Evolutionary conservation across 768 basidiomycete species (phyloP).

Genomic region (Rhodotorula diobovata): DNA sequence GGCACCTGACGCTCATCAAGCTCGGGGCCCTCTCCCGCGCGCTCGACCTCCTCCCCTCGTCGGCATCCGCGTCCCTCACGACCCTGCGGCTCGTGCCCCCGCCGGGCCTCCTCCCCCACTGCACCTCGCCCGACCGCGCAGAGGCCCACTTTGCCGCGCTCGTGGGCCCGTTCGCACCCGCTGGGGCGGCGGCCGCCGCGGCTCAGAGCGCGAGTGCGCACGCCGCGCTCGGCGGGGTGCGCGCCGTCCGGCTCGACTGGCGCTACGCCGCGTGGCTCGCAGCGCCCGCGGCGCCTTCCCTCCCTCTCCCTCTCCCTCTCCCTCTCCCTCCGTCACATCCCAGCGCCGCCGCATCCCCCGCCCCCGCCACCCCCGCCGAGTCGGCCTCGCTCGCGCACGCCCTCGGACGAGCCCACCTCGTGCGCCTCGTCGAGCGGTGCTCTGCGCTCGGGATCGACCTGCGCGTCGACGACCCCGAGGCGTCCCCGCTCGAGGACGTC

Average conservation of each 20-base stretch:
- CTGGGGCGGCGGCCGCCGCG: neutral
- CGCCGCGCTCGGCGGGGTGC: neutral
- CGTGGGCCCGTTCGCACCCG: slow-evolving; percentile 5
- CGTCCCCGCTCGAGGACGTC: neutral
- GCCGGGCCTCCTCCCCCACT: slow-evolving; percentile 15
- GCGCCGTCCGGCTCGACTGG: slow-evolving; percentile 12
- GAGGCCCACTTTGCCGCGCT: slow-evolving; percentile 22
- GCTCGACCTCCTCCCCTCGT: slow-evolving; percentile 3
- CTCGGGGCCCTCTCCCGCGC: slow-evolving; percentile 2
- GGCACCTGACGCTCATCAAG: slow-evolving; percentile 6
- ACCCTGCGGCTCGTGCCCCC: slow-evolving; percentile 11
- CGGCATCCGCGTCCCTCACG: neutral
- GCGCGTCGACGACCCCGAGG: neutral
- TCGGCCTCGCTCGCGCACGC: neutral
- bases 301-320: neutral
- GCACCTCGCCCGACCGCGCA: slow-evolving; percentile 16
- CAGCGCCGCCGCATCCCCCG: neutral
- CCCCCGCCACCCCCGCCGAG: neutral
- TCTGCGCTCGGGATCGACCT: neutral
- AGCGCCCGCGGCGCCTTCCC: neutral
- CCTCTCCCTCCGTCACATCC: too few relatives aligned
- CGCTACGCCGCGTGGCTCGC: slow-evolving; percentile 5
- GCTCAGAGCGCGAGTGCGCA: neutral
- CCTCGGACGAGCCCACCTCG: neutral
- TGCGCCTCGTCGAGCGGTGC: neutral